Conservation (phyloP, 2,329 filamentous ascomycete genomes). For the Ceratocystis destructans region DNA sequence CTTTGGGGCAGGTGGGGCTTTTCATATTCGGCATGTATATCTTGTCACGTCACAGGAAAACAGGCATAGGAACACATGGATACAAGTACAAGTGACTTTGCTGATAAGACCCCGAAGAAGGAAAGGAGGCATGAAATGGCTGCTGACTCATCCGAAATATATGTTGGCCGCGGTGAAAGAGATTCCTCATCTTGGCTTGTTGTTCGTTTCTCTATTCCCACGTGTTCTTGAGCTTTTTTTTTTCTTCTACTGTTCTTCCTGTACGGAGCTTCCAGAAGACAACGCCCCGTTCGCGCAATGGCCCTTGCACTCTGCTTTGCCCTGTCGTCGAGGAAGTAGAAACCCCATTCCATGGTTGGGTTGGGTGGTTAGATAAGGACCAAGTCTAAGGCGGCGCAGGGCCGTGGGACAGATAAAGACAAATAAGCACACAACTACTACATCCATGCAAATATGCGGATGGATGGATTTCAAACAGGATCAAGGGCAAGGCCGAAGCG, state of each 20-base stretch:
- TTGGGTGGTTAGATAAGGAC: background rate
- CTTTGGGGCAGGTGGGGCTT: background rate
- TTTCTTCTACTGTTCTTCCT: background rate
- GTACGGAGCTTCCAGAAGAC: conserved; percentile 1
- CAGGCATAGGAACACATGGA: background rate
- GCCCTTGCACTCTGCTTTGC: background rate
- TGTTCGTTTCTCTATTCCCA: background rate
- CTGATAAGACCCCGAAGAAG: background rate
- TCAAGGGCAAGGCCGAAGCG: background rate
- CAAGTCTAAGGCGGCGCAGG: background rate
- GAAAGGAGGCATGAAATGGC: background rate
- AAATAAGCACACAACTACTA: background rate
- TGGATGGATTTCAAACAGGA: background rate
- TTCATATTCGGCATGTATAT: background rate
- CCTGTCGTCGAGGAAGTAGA: background rate
- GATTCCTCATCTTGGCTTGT: background rate
- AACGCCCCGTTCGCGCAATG: background rate
- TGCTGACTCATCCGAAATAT: background rate
- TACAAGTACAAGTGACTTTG: background rate
- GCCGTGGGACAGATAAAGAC: background rate
- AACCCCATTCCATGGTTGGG: background rate
- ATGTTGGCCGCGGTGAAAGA: background rate
- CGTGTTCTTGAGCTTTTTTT: background rate
- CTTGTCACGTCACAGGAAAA: background rate
- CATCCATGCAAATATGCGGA: too few relatives aligned